A percentile compares a stretch with the other conserved stretches of the same genome.
Conservation (phyloP, 768 basidiomycete species). For the Boletus reticulatus region DNA sequence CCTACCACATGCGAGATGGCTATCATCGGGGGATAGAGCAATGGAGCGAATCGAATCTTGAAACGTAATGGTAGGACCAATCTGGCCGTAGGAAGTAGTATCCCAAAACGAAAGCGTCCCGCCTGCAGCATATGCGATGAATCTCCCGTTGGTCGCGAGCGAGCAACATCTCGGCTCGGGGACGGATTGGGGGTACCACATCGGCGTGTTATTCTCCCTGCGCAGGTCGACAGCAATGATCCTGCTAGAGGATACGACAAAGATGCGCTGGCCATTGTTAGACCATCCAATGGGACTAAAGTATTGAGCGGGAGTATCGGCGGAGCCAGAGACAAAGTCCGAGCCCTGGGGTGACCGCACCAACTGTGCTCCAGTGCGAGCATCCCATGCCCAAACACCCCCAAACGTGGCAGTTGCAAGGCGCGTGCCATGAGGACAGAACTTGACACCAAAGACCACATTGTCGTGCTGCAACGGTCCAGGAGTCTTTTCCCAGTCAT, state of each 20-base stretch:
- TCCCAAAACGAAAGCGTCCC: too few relatives aligned
- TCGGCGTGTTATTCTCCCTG: neutral
- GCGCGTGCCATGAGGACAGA: conserved; percentile 1
- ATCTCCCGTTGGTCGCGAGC: neutral
- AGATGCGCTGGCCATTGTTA: neutral
- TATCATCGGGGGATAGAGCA: too few relatives aligned
- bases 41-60: too few relatives aligned
- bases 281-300: neutral
- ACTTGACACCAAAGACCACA: conserved; percentile 1
- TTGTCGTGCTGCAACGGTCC: neutral
- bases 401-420: neutral
- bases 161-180: neutral
- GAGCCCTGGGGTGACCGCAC: neutral
- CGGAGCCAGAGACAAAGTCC: neutral
- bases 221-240: neutral
- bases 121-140: too few relatives aligned
- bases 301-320: neutral
- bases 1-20: too few relatives aligned
- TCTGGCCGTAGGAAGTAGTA: too few relatives aligned
- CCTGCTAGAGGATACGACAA: neutral
- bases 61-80: too few relatives aligned
- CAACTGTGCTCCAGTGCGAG: neutral
- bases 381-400: conserved; percentile 4
- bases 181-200: neutral
- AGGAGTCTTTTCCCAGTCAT: conserved; percentile 1